Evolutionary conservation across 768 basidiomycete genomes (phyloP).

Genomic region (Panus rudis): DNA sequence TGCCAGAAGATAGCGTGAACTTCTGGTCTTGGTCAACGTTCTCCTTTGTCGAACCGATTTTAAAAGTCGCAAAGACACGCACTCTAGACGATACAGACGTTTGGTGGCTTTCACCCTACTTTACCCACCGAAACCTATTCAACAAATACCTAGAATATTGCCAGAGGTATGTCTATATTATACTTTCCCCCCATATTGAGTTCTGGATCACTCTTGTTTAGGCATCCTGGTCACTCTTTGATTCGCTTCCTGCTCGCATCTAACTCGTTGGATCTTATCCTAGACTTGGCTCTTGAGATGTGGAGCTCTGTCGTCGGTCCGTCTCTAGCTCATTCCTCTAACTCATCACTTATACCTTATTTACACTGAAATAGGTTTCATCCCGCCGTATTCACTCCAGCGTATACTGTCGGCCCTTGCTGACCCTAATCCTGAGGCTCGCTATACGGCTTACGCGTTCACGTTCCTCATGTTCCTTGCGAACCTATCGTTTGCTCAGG

Average conservation of each 20-base stretch:
- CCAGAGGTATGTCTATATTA: constrained; percentile 24
- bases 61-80: constrained; percentile 41
- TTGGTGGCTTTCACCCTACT: constrained; percentile 62
- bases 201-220: constrained; percentile 17
- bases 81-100: constrained; percentile 44
- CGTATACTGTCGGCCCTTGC: constrained; percentile 49
- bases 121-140: constrained; percentile 62
- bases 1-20: constrained; percentile 58
- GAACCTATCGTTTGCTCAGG: constrained; percentile 61
- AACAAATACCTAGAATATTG: constrained; percentile 50
- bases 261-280: constrained; percentile 62
- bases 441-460: constrained; percentile 48
- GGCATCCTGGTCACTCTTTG: constrained; percentile 49
- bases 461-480: constrained; percentile 52
- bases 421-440: constrained; percentile 32
- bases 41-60: constrained; percentile 57
- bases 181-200: constrained; percentile 13
- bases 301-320: constrained; percentile 49
- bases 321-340: constrained; percentile 22
- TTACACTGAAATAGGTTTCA: constrained; percentile 42
- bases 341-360: not conserved
- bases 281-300: constrained; percentile 50
- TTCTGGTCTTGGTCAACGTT: constrained; percentile 64
- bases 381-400: constrained; percentile 59
- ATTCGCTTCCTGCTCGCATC: constrained; percentile 56